Conservation (phyloP, 257 asterid genomes). For the Scutellaria barbata region DNA sequence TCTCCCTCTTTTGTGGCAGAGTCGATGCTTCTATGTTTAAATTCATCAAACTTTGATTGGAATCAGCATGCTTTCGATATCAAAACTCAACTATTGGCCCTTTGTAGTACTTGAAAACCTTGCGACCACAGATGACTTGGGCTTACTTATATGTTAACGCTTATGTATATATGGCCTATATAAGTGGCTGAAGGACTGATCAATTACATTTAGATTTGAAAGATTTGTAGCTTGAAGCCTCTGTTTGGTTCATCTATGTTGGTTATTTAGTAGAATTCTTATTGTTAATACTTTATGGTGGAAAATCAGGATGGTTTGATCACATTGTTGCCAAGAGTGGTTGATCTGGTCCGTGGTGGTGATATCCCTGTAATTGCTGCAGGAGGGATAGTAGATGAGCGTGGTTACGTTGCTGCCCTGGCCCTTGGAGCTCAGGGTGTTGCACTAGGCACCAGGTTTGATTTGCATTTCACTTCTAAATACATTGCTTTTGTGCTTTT, state of each 20-base stretch:
- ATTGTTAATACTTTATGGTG: background rate
- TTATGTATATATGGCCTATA: too few species aligned
- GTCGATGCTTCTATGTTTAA: background rate
- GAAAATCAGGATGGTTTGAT: conserved; percentile 63
- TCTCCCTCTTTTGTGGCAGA: background rate
- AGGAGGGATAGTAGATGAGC: conserved; percentile 90
- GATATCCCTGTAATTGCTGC: conserved; percentile 76
- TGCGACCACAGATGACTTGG: background rate
- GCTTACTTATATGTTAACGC: background rate
- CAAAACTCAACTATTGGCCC: background rate
- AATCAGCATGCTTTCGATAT: background rate
- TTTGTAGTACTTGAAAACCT: background rate
- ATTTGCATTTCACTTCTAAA: conserved; percentile 3
- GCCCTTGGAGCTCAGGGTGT: conserved; percentile 93
- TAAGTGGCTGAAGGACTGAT: background rate
- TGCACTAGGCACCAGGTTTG: conserved; percentile 83
- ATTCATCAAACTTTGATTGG: background rate
- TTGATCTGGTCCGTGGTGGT: conserved; percentile 58
- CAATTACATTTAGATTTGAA: background rate
- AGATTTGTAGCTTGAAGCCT: conserved; percentile 11
- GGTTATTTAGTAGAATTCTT: conserved; percentile 13
- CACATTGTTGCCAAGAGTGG: conserved; percentile 76
- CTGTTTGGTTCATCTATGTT: background rate
- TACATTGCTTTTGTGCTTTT: background rate
- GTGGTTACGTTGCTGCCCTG: conserved; percentile 90